Conservation (phyloP, 495 filamentous ascomycete species). For the Cairneyella variabilis region DNA sequence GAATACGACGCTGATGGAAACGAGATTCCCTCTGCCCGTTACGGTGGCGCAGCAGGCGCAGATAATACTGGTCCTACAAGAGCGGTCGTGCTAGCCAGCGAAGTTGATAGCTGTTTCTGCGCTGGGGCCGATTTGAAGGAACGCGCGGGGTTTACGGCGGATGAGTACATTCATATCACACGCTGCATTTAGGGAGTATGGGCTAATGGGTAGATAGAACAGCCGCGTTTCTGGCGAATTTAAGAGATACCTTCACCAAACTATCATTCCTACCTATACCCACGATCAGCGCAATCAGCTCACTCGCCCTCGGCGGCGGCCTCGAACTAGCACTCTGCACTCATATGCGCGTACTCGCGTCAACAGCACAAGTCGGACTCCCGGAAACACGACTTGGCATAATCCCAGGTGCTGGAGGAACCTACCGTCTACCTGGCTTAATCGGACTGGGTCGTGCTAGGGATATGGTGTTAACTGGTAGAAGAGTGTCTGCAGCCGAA, state of each 20-base stretch:
- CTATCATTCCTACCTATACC: constrained; percentile 75
- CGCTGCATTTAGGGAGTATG: background rate
- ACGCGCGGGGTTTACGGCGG: constrained; percentile 63
- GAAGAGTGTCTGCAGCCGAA: constrained; percentile 72
- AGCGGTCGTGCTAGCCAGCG: constrained; percentile 74
- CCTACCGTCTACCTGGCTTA: constrained; percentile 72
- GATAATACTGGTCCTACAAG: constrained; percentile 56
- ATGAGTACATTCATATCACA: constrained; percentile 48
- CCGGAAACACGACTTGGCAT: constrained; percentile 92
- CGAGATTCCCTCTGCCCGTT: constrained; percentile 35
- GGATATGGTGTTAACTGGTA: constrained; percentile 82
- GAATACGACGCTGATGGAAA: constrained; percentile 59
- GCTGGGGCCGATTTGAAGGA: constrained; percentile 95
- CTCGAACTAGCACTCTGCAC: constrained; percentile 87
- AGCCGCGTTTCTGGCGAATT: constrained; percentile 64
- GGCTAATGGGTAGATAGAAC: constrained; percentile 47
- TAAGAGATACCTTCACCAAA: constrained; percentile 65
- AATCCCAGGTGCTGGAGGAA: constrained; percentile 91
- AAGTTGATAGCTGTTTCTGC: constrained; percentile 79
- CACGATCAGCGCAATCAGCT: constrained; percentile 80
- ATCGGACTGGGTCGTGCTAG: constrained; percentile 73
- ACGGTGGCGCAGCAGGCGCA: constrained; percentile 36
- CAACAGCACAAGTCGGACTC: constrained; percentile 69
- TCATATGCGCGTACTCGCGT: constrained; percentile 76
- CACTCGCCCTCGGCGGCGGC: constrained; percentile 83